Base-by-base conservation (phyloP, 345 rosid species). In the Citrus australasica region DNA sequence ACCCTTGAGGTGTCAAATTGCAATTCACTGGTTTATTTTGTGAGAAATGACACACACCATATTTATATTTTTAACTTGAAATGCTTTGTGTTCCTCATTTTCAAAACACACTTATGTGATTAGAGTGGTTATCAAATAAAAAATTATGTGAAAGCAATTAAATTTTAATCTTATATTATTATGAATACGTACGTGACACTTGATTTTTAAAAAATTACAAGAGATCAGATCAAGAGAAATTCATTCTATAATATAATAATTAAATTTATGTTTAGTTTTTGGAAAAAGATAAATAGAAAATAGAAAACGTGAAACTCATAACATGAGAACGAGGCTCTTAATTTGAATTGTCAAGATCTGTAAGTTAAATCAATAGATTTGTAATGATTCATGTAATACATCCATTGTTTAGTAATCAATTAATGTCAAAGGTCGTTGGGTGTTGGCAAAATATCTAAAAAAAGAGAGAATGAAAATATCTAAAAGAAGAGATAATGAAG, bases 401-500 rank as follows among this genome's bases (percentile, higher is more conserved):
- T 4, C 22, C 0, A 53, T 17, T 53, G 58, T 46, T 13, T 46
- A 10, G 51, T 46, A 46, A 11, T 13, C 13, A 46, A 46, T 13
- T 46, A 46, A 46, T 13, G 4, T 46, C 17, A 21, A 56, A 21
- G 8, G 9, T 56, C n/a, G 24, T 56, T 56, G 24, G 3, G 25
- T 22, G n/a, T 21, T n/a, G n/a, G 25, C 24, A 56, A 56, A 56
- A 56, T 56, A 56, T 19, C 9, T 19, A 1, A 79, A 46, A 78
- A 82, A 62, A 69, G 79, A 78, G 56, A 75, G 33, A 53, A 76
- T 30, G 46, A 63, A 84, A 56, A 22, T 56, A 56, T 19, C 24
- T 19, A 3, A 79, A 46, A 78, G 81, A 62, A 76, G 79, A 76
- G 63, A 75, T 13, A 53, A 79, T 24, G 46, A 68, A 84, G 73